Evolutionary conservation across 805 yeast species (phyloP), one percentile per base, ranked within the genome.

Genomic region (Candida ipomoeae): DNA sequence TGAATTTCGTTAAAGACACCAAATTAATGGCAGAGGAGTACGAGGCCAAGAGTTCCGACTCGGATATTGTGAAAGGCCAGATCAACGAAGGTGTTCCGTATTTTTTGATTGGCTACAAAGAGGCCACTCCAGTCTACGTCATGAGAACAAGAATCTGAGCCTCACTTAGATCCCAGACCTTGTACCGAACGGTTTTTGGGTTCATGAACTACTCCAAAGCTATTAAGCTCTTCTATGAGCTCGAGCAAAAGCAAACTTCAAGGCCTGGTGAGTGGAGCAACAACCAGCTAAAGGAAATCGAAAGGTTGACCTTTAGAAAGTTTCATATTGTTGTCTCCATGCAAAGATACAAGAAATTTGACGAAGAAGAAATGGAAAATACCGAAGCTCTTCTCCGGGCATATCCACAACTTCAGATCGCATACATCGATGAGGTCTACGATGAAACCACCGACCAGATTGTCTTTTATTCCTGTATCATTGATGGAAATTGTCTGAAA

Each of bases 191-290:
- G 44, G 92, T 92, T 48, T 88, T 97, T 49, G 99, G 99, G 64
- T 94, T 92, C 77, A 92, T 92, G 99, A 94, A 92, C 75, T 92
- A 92, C 69, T 87, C 97, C 31, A 85, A 97, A 70, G 98, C 99
- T 31, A 89, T 92, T 64, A 94, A 91, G 71, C 75, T 92, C 62
- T 77, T 92, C 53, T 90, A 89, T 76, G 86, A 96, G 74, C 96
- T 94, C 62, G 98, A 94, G 71, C 88, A 89, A 69, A 96, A 96
- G 41, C 96, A 88, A 10, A 49, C 46, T 23, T 26, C 7, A 3
- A 49, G 51, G 5, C 33, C 52, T 3, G 48, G 40, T 13, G 49
- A 39, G 15, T 44, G 46, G 17, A 52, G 47, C 20, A 54, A 50
- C n/a, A 42, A 44, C 10, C 37, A 51, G 11, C 43, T 57, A 2